These are phyloP conservation scores for Grigorovia transvaalensis DNA, from an alignment of 805 yeast species.

Conservation along the genomic window DNA sequence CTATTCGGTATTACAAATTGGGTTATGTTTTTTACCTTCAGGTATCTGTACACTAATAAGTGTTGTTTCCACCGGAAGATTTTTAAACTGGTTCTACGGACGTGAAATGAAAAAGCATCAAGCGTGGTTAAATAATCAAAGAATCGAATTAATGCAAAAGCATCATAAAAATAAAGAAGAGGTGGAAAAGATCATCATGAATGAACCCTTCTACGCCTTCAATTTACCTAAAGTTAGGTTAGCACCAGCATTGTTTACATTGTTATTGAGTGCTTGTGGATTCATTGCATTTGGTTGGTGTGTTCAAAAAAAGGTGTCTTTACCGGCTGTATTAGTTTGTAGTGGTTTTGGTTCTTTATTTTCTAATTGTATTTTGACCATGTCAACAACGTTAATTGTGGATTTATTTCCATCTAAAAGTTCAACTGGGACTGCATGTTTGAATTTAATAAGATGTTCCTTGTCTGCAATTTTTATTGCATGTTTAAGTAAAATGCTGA, in stretches of 20 bases:
- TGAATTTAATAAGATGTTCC: conserved; percentile 66
- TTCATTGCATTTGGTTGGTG: conserved; percentile 67
- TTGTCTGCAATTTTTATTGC: conserved; percentile 63
- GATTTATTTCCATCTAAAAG: conserved; percentile 63
- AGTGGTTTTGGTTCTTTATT: conserved; percentile 48
- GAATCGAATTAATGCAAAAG: conserved; percentile 6
- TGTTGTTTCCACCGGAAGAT: conserved; percentile 46
- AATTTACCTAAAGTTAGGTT: conserved; percentile 49
- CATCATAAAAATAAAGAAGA: conserved; percentile 13
- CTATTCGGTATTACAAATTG: conserved; percentile 47
- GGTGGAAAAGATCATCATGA: conserved; percentile 14
- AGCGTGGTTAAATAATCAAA: conserved; percentile 14
- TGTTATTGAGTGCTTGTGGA: conserved; percentile 30
- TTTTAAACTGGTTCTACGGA: conserved; percentile 38
- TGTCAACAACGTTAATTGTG: conserved; percentile 57
- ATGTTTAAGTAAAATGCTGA: conserved; percentile 50
- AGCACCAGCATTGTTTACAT: conserved; percentile 35
- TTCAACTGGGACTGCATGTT: conserved; percentile 64
- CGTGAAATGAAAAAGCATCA: conserved; percentile 14
- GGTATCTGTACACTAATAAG: conserved; percentile 60
- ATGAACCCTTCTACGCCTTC: conserved; percentile 32
- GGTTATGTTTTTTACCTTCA: conserved; percentile 62
- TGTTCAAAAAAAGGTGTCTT: conserved; percentile 35
- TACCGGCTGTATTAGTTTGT: conserved; percentile 48
- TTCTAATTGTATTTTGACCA: conserved; percentile 48